Evolutionary conservation across 306 rosid genomes (phyloP), one percentile per base, ranked within the genome.

Genomic region (Canavalia ensiformis): DNA sequence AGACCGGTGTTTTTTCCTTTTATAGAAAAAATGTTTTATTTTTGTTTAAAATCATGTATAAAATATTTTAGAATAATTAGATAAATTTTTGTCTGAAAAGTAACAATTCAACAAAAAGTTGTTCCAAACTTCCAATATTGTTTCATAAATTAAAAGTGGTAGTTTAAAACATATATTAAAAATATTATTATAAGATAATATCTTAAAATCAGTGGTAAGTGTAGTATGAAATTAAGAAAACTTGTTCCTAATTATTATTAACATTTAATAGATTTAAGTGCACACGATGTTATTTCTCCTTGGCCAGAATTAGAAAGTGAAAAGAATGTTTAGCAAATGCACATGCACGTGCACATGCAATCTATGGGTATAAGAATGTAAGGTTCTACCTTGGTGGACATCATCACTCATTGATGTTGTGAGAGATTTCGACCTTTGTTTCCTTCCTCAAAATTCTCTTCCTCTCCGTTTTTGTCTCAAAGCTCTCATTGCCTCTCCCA

Each of bases 371-470:
- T 60, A 59, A 37, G 10, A 41, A 8, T 51, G 59, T 50, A 18
- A 12, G 1, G 7, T 35, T 37, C 18, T 37, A 35, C 55, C 57
- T 39, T 74, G 0, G 72, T 68, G 65, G 62, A 75, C 69, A 51
- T 51, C 70, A 78, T 57, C 12, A 59, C 60, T 56, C 72, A 66
- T 66, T 42, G 12, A 72, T 13, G 64, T 58, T 68, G 35, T 33
- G 84, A 83, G 59, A 55, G 86, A 82, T 90, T 82, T 85, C 81
- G 81, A 73, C 92, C 96, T 56, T 75, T 76, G 91, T 87, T 91
- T 91, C 68, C 12, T 77, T 60, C 98, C 94, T 80, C 41, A 78
- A 88, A 90, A 80, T 80, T 82, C 96, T 89, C 93, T 67, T 72
- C 71, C 82, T 74, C 89, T 64, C 92, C 93, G 79, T 70, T 74